Base-by-base conservation (phyloP, 2,329 filamentous ascomycete genomes). In the Phoma sp. region DNA sequence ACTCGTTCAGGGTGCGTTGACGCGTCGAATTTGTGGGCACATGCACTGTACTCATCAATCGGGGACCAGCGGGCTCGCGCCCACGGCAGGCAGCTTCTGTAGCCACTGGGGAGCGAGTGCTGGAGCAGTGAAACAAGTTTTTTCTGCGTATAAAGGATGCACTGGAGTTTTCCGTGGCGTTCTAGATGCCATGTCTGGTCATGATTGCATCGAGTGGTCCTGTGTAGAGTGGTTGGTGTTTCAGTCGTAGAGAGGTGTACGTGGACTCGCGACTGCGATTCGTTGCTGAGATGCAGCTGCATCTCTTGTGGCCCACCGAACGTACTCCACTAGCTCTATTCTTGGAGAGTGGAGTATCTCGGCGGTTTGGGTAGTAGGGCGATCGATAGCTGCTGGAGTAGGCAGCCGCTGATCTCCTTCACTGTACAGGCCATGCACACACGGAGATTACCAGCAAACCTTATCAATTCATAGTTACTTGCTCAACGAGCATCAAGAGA, bases 21-120 rank as follows among this genome's bases (percentile, higher is more conserved):
- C 52, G 47, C 52, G 41, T 55, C 46, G 31, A 4, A 55, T 43
- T 50, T 51, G 52, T 55, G 46, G 43, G 46, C 37, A 50, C 40
- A 15, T 35, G 38, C 27, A 15, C 22, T 35, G 27, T 10, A n/a
- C 32, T 55, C 52, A 46, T 50, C 46, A 37, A 55, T 44, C 41
- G 49, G 46, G 45, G 29, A 55, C 45, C 37, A 27, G 40, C 45
- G 45, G 29, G 17, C 24, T 43, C 21, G 22, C 24, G 38, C 12
- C 44, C 10, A 27, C 25, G 38, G 44, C 44, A 48, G 15, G 29
- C 33, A 17, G 17, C 17, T 17, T n/a, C 6, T 49, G n/a, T 31
- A 24, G 17, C 40, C 52, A 55, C 46, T 41, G 29, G 12, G 12
- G 29, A 31, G 29, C 32, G 19, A 7, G 46, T 24, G 45, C 27